Evolutionary conservation across 805 yeast species (phyloP).

Genomic region (Teunomyces funiuensis): DNA sequence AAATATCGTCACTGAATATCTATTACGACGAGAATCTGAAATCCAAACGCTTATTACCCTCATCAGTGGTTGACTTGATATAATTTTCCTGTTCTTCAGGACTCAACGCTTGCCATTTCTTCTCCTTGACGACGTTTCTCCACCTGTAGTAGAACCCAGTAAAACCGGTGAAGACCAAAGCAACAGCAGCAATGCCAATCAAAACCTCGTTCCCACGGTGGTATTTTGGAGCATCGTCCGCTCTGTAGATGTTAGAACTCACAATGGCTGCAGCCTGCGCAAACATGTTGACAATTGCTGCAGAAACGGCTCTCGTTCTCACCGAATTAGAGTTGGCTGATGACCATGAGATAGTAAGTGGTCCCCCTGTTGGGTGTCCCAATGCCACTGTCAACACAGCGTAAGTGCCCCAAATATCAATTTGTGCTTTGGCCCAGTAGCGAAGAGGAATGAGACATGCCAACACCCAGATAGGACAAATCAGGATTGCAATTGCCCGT

Average conservation of each 20-base stretch:
- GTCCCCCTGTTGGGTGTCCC: conserved; percentile 51
- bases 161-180: conserved; percentile 25
- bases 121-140: conserved; percentile 45
- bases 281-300: conserved; percentile 64
- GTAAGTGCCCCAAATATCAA: conserved; percentile 43
- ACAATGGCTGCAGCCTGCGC: conserved; percentile 59
- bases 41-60: conserved; percentile 61
- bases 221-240: conserved; percentile 59
- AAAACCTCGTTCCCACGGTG: conserved; percentile 53
- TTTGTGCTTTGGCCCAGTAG: conserved; percentile 43
- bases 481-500: conserved; percentile 21
- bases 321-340: conserved; percentile 64
- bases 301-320: conserved; percentile 61
- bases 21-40: no score
- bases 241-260: conserved; percentile 55
- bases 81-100: conserved; percentile 52
- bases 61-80: conserved; percentile 44
- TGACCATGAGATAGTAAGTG: conserved; percentile 58
- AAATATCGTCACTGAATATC: no score
- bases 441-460: conserved; percentile 35
- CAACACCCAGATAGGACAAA: conserved; percentile 25
- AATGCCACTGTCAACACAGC: conserved; percentile 37
- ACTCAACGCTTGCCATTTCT: conserved; percentile 51
- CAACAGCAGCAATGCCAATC: conserved; percentile 34
- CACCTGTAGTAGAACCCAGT: conserved; percentile 39